phyloP scores from a whole-genome alignment of 768 basidiomycete species.

The Leccinellum luteum region DNA sequence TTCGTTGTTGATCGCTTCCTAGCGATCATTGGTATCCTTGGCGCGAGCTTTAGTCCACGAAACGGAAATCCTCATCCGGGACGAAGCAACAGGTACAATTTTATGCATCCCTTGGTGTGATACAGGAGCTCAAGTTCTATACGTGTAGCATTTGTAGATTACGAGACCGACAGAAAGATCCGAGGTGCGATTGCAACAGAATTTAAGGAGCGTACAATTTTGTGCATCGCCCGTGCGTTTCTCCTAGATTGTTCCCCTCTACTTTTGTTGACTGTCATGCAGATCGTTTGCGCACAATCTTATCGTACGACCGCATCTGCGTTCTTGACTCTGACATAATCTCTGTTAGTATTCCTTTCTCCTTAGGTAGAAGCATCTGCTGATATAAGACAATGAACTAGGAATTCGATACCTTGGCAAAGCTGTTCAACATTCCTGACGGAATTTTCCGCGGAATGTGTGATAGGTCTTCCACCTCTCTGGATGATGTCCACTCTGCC shows the following conservation, averaged over 20 bases:
- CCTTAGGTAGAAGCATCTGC: neutral
- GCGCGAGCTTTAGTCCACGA: constrained; percentile 89
- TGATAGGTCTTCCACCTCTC: constrained; percentile 70
- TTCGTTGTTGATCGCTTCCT: constrained; percentile 34
- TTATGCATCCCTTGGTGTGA: neutral
- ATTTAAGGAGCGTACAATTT: constrained; percentile 80
- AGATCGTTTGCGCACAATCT: constrained; percentile 86
- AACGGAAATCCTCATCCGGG: constrained; percentile 79
- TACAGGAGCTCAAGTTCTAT: neutral
- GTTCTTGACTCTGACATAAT: constrained; percentile 82
- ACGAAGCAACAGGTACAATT: constrained; percentile 75
- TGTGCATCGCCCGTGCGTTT: constrained; percentile 81
- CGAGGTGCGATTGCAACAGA: constrained; percentile 85
- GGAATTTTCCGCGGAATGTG: constrained; percentile 88
- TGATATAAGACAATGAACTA: constrained; percentile 18
- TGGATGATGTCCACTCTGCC: constrained; percentile 63
- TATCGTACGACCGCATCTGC: constrained; percentile 84
- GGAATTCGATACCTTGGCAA: constrained; percentile 81
- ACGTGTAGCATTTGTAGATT: constrained; percentile 70
- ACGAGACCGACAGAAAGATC: constrained; percentile 87
- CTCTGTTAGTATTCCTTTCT: constrained; percentile 43
- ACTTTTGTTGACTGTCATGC: constrained; percentile 5
- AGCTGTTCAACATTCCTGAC: constrained; percentile 51
- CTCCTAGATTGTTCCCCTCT: neutral
- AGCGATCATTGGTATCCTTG: constrained; percentile 82